Conservation (phyloP, 139 green algal genomes). For the Raphidocelis subcapitata region DNA sequence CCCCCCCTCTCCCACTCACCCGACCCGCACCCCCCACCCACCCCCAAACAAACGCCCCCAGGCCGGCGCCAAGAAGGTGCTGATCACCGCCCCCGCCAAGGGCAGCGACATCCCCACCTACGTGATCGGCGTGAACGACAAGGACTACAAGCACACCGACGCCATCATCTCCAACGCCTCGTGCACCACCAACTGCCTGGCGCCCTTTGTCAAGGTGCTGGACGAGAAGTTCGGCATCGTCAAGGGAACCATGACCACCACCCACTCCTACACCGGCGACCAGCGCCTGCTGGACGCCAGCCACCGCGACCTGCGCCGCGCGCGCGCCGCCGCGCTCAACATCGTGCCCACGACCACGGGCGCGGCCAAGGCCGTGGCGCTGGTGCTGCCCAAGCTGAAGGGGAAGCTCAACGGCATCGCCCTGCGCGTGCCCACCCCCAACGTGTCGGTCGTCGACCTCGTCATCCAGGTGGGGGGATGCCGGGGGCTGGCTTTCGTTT, state of each 20-base stretch:
- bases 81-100: conserved; percentile 99
- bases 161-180: conserved; percentile 97
- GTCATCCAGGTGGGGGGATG: conserved; percentile 83
- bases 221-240: conserved; percentile 99
- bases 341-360: conserved; percentile 99
- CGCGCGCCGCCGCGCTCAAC: conserved; percentile 95
- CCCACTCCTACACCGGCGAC: conserved; percentile 99
- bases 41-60: conserved; percentile 34
- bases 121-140: conserved; percentile 96
- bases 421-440: conserved; percentile 98
- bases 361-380: conserved; percentile 96
- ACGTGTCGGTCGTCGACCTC: conserved; percentile 98
- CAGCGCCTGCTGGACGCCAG: conserved; percentile 97
- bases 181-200: conserved; percentile 99
- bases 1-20: not conserved
- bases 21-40: not conserved
- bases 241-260: conserved; percentile 99
- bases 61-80: conserved; percentile 98
- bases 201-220: conserved; percentile 99
- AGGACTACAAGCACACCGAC: conserved; percentile 88
- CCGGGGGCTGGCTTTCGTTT: not conserved
- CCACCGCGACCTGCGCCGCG: conserved; percentile 97
- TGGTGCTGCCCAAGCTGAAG: conserved; percentile 93
- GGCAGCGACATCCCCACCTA: conserved; percentile 97
- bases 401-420: conserved; percentile 98